Conservation (phyloP, 345 rosid genomes). For the Arabidopsis suecica region DNA sequence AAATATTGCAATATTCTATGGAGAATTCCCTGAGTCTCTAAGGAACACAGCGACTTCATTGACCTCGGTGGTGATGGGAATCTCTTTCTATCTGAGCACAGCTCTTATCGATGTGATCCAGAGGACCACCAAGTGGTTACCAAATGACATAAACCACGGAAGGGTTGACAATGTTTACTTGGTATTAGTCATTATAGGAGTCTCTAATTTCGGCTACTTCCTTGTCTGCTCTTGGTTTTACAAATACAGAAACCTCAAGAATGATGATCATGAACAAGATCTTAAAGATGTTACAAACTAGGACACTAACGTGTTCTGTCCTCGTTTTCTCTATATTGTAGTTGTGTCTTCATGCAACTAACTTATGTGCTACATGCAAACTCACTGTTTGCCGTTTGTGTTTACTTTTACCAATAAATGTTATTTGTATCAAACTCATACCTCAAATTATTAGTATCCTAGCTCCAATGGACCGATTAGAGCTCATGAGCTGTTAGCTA, state of each 20-base stretch:
- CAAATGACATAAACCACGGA: constrained; percentile 52
- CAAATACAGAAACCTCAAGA: constrained; percentile 31
- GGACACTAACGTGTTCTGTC: no score
- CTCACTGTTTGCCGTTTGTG: no score
- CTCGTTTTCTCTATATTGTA: no score
- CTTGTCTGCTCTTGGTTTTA: constrained; percentile 46
- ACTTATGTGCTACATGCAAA: no score
- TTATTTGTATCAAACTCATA: no score
- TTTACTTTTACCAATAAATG: no score
- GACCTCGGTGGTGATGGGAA: constrained; percentile 48
- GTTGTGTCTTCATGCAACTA: no score
- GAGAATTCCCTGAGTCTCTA: constrained; percentile 54
- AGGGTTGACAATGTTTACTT: constrained; percentile 55
- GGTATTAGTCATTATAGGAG: constrained; percentile 44
- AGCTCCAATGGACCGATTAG: no score
- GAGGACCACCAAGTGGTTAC: constrained; percentile 55
- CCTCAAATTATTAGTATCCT: no score
- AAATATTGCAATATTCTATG: constrained; percentile 50
- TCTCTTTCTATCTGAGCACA: constrained; percentile 52
- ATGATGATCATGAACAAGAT: neutral
- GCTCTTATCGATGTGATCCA: constrained; percentile 47
- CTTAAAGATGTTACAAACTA: no score
- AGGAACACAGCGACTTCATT: constrained; percentile 57
- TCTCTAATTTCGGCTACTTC: constrained; percentile 52
- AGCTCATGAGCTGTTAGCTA: no score